Base-by-base conservation (phyloP, 495 filamentous ascomycete genomes). In the Wilcoxina mikolae region DNA sequence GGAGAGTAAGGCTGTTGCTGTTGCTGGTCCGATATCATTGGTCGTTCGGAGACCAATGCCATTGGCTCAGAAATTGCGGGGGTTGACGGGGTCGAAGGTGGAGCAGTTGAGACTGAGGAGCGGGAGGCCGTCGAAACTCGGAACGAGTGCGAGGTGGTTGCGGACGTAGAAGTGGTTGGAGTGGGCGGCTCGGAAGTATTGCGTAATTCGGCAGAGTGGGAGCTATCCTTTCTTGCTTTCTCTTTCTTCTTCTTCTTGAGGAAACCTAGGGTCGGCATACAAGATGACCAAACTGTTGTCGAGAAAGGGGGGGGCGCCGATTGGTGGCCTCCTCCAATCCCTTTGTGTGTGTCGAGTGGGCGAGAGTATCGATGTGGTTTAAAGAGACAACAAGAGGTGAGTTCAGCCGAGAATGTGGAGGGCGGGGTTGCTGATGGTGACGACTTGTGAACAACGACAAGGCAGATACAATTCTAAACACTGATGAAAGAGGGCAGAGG, bases 231-330 rank as follows among this genome's bases (percentile, higher is more conserved):
- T 60, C 59, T 66, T 52, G 56, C 75, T 66, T 77, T 76, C 68
- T 87, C 83, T 80, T 87, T 94, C 72, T 90, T 93, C 77, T 86
- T 81, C 76, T 93, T 88, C 78, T 95, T 98, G 65, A 98, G 78
- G 65, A 95, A 83, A 58, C 86, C 84, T 71, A 86, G 74, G 62
- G 70, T 76, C 74, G 81, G 83, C 83, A 87, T 87, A 60, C 61
- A 57, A 64, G 62, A 60, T 65, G 48, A 41, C 60, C 60, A 57
- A 57, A 28, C 52, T 60, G 63, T 38, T 63, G 35, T 62, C 44
- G 60, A 62, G 46, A 49, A 29, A 49, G 46, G 56, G 61, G 58
- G 57, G 60, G 54, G 52, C 60, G 53, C 61, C 61, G 59, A 46
- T 35, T 57, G 61, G 56, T 56, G 56, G 56, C 60, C 56, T 63